Conservation (phyloP, 306 rosid genomes). For the Gynostemma pentaphyllum region DNA sequence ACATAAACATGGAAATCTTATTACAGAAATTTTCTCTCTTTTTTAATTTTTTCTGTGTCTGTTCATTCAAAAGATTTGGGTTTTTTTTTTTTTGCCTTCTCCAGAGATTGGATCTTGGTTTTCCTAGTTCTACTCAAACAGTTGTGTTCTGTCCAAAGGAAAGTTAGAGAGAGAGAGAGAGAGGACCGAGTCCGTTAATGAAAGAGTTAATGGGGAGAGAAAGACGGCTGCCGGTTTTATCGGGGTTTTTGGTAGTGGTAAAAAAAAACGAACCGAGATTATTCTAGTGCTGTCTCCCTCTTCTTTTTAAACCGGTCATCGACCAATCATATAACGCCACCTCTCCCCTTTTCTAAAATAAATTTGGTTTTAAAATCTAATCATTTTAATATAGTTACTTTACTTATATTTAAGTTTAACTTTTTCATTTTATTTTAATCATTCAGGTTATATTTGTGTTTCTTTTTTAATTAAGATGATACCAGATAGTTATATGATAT, state of each 20-base stretch:
- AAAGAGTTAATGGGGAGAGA: conserved; percentile 11
- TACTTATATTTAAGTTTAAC: neutral
- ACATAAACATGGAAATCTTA: neutral
- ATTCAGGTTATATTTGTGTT: too few relatives aligned
- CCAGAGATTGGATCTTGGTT: neutral
- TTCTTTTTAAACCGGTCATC: neutral
- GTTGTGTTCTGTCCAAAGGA: neutral
- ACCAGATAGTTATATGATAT: too few relatives aligned
- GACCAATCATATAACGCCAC: neutral
- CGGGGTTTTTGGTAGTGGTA: conserved; percentile 19
- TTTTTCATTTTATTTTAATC: neutral
- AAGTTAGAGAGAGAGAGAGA: neutral
- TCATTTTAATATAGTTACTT: neutral
- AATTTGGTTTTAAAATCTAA: neutral
- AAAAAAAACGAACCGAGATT: neutral
- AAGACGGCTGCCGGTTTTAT: conserved; percentile 21
- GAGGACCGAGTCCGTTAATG: neutral
- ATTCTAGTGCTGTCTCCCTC: neutral
- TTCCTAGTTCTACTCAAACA: neutral
- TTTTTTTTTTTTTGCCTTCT: too few relatives aligned
- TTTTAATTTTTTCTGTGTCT: too few relatives aligned
- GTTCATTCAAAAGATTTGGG: conserved; percentile 22
- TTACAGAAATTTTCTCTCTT: too few relatives aligned
- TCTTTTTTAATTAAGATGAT: too few relatives aligned
- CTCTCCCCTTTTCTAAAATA: neutral